Evolutionary conservation across 345 rosid genomes (phyloP).

Genomic region (Boechera divaricarpa): DNA sequence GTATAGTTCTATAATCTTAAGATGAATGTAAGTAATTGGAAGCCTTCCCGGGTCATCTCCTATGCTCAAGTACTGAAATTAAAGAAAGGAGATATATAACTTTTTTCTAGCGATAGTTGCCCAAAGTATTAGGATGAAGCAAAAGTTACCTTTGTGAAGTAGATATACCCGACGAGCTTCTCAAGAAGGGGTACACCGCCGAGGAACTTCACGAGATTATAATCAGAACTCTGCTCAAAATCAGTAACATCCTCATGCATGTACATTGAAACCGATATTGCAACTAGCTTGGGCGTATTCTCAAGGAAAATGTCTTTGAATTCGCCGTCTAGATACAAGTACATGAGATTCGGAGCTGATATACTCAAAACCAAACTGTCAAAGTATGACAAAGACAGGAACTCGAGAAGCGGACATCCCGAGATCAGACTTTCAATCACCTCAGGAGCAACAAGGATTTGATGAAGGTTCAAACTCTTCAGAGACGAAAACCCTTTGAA

Average conservation of each 20-base stretch:
- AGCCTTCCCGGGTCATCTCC: conserved; percentile 71
- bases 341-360: conserved; percentile 78
- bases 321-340: conserved; percentile 86
- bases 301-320: conserved; percentile 78
- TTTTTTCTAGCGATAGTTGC: background rate
- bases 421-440: conserved; percentile 78
- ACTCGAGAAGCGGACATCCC: conserved; percentile 82
- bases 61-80: conserved; percentile 78
- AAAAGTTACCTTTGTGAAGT: conserved; percentile 82
- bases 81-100: background rate
- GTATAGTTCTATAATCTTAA: conserved; percentile 68
- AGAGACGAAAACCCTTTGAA: conserved; percentile 77
- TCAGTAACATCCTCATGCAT: conserved; percentile 89
- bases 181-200: conserved; percentile 81
- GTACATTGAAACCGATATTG: conserved; percentile 80
- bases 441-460: conserved; percentile 75
- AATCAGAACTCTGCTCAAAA: conserved; percentile 78
- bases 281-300: conserved; percentile 71
- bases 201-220: conserved; percentile 82
- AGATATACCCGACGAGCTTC: conserved; percentile 77
- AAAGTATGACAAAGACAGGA: conserved; percentile 71
- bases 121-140: conserved; percentile 8
- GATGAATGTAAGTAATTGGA: conserved; percentile 64
- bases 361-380: conserved; percentile 76
- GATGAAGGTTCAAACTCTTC: conserved; percentile 75